Conservation (phyloP, 768 basidiomycete species). For the Kwoniella shandongensis region DNA sequence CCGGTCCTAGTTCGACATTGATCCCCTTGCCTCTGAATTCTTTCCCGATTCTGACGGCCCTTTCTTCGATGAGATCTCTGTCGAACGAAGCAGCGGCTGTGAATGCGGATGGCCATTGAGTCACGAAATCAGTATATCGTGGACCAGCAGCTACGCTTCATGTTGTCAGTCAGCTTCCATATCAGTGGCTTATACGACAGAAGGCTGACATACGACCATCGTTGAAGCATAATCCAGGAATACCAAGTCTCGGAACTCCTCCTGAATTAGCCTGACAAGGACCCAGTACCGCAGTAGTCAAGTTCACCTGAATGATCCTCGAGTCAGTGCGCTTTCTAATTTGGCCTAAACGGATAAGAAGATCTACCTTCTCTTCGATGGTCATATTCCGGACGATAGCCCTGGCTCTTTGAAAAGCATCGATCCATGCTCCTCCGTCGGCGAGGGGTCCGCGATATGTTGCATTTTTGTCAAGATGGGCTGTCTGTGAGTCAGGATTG, state of each 20-base stretch:
- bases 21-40: constrained; percentile 84
- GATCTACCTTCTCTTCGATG: constrained; percentile 46
- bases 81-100: constrained; percentile 59
- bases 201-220: constrained; percentile 40
- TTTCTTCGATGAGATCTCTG: constrained; percentile 69
- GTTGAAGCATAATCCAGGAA: constrained; percentile 45
- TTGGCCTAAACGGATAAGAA: neutral
- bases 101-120: constrained; percentile 51
- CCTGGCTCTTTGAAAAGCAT: constrained; percentile 27
- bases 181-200: neutral
- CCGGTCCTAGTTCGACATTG: constrained; percentile 64
- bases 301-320: constrained; percentile 32
- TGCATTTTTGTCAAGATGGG: neutral
- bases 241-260: constrained; percentile 44
- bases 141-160: constrained; percentile 41
- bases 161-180: neutral
- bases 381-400: constrained; percentile 39
- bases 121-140: constrained; percentile 47
- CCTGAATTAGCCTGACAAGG: constrained; percentile 48
- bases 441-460: constrained; percentile 14
- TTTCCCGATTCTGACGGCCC: constrained; percentile 73
- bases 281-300: constrained; percentile 41
- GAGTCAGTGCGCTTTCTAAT: too few species aligned
- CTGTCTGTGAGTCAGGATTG: neutral
- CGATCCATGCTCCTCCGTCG: constrained; percentile 37